Evolutionary conservation across 2,329 filamentous ascomycete species (phyloP), one percentile per base, ranked within the genome.

Genomic region (Endoconidiophora laricicola): DNA sequence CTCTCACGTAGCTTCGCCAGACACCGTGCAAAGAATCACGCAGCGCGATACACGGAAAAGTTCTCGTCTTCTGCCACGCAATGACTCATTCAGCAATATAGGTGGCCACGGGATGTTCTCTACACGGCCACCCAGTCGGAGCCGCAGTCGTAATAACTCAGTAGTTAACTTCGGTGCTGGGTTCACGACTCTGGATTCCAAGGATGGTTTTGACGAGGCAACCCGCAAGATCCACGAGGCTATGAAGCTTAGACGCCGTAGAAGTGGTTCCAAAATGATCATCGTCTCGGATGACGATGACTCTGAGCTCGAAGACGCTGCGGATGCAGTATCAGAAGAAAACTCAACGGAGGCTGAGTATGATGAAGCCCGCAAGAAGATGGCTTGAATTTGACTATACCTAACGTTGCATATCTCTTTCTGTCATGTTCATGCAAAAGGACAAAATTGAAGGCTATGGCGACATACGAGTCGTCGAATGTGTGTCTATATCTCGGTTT

Each of bases 1-100:
- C 23, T 73, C 72, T 9, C 68, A 63, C 54, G 57, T 58, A 3
- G 61, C 60, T 7, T 65, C 65, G 41, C 58, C 60, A 37, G 66
- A 68, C 50, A 63, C 65, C n/a, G 64, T 65, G 18, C 63, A 61
- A 44, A 60, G 60, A 52, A 62, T 68, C 56, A 65, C 63, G 42
- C 67, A 67, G 49, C 67, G 66, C 64, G 72, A 62, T 65, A 80
- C 69, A 20, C 74, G 69, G 24, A 66, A 66, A 56, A 75, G 72
- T 26, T 73, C 72, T 58, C 68, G 70, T 16, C 66, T 69, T 2
- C 68, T 75, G 56, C 88, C 90, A 6, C 80, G 84, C 54, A 95
- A 94, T 67, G 91, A 96, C 65, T 91, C 85, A 0, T 95, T 95
- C 67, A 81, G 81, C 64, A 90, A 96, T 63, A 82, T 96, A 55